These are phyloP conservation scores for Fusarium protoensiforme DNA, from an alignment of 2,329 filamentous ascomycete genomes.

Conservation along the genomic window DNA sequence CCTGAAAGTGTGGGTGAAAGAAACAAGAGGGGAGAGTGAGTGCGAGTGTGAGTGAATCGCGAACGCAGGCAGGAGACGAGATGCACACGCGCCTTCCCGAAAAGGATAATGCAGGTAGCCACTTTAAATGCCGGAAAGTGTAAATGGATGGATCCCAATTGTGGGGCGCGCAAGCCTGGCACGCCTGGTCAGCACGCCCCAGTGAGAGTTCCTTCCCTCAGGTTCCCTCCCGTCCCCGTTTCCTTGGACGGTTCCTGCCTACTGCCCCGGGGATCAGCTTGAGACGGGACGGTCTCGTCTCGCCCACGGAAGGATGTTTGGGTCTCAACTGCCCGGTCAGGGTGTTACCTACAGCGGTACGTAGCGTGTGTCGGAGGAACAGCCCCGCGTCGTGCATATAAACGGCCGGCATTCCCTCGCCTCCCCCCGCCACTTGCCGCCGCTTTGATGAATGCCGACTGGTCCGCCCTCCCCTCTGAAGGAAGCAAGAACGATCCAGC, in stretches of 20 bases:
- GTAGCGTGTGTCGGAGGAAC: conserved; percentile 26
- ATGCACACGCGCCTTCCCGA: conserved; percentile 29
- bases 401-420: conserved; percentile 57
- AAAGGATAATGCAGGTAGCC: conserved; percentile 15
- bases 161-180: conserved; percentile 24
- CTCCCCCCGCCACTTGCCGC: conserved; percentile 37
- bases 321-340: conserved; percentile 11
- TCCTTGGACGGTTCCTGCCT: conserved; percentile 20
- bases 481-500: conserved; percentile 5
- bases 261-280: conserved; percentile 25
- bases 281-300: conserved; percentile 31
- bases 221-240: neutral
- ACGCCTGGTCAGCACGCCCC: conserved; percentile 23
- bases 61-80: neutral
- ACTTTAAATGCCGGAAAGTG: conserved; percentile 19
- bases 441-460: conserved; percentile 36
- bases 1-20: neutral
- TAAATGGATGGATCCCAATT: conserved; percentile 1
- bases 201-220: conserved; percentile 15
- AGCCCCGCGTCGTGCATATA: conserved; percentile 57
- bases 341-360: neutral
- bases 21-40: neutral
- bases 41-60: neutral
- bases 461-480: conserved; percentile 12
- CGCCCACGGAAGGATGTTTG: conserved; percentile 15